Evolutionary conservation across 192 early-diverging fungal species (phyloP), one percentile per base, ranked within the genome.

Genomic region (Coemansia sp.): DNA sequence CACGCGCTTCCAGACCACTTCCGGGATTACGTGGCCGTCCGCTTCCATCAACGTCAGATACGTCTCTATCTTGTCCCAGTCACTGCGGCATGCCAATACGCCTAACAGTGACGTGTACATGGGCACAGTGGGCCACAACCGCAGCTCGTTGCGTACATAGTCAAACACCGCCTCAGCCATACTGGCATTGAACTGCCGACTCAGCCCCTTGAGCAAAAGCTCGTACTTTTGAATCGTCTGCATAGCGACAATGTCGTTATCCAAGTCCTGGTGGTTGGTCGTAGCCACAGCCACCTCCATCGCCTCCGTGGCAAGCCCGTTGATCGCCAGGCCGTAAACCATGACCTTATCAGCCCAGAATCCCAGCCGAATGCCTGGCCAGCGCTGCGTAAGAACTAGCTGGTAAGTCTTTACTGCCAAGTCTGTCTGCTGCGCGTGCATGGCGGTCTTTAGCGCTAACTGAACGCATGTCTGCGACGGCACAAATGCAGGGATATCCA

Each of bases 311-410:
- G 60, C 69, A 34, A 33, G 43, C 12, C 70, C 68, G 55, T 83
- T 78, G n/a, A 73, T 73, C 12, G 76, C 76, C 67, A 83, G 62
- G n/a, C 81, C 81, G 65, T 83, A 78, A 9, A 83, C 46, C 62
- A 83, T 70, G n/a, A 77, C 47, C 46, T 75, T 78, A 12, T 83
- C 76, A 5, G 76, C 65, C 81, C 81, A 83, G 52, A 66, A 78
- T 3, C 81, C 81, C 27, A 64, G 38, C 39, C 41, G 41, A 15
- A 83, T 63, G 1, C 49, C 58, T 1, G 38, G 29, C 81, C 81
- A 83, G 8, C 49, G 53, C 31, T 53, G 49, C 41, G 70, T 44
- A 20, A 83, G 55, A 8, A 83, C 70, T 44, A 50, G 31, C 52
- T 65, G 66, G 46, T 83, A 83, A 5, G 76, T 78, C 9, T 38